Base-by-base conservation (phyloP, 2,329 filamentous ascomycete species). In the Trichoderma sp. region DNA sequence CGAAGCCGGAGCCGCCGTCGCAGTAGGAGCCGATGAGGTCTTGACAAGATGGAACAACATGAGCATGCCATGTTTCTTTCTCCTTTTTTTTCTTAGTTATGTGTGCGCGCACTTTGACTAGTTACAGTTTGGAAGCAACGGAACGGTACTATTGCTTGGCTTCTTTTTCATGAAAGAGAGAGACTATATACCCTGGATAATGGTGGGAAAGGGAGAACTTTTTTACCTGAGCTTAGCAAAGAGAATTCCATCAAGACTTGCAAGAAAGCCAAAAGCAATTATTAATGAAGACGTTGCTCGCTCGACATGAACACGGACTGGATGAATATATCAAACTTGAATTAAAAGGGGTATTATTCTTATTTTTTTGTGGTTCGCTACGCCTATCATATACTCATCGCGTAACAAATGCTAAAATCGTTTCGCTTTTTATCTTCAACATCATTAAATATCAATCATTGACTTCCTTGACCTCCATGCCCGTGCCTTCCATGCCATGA, bases 1-100 rank as follows among this genome's bases (percentile, higher is more conserved):
- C 79, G 77, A 79, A 86, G 72, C 78, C 79, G 75, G 77, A 81
- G 70, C 77, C 83, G 78, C 80, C 81, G 75, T 77, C 83, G 79
- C 82, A 85, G 71, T 77, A 72, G 76, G 64, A 78, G 76, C 67
- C 75, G 70, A 43, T 71, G 43, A 71, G 15, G 20, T 1, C 12
- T 39, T 12, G 6, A 4, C n/a, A 59, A 32, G 13, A 4, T 28
- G 32, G 30, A 7, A 9, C 2, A 36, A n/a, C 50, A 20, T 28
- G n/a, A 12, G 55, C 36, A 6, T 63, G 13, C 20, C 26, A 26
- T 62, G 8, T 47, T 58, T 28, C 11, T 5, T 3, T 55, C 20
- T 11, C 17, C 15, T 53, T 32, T 15, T 9, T 43, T 50, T 17
- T 6, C 11, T 15, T n/a, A 9, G 9, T 9, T 36, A 7, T 26